These are phyloP conservation scores for Moricandia arvensis DNA, from an alignment of 345 rosid species.

Conservation along the genomic window DNA sequence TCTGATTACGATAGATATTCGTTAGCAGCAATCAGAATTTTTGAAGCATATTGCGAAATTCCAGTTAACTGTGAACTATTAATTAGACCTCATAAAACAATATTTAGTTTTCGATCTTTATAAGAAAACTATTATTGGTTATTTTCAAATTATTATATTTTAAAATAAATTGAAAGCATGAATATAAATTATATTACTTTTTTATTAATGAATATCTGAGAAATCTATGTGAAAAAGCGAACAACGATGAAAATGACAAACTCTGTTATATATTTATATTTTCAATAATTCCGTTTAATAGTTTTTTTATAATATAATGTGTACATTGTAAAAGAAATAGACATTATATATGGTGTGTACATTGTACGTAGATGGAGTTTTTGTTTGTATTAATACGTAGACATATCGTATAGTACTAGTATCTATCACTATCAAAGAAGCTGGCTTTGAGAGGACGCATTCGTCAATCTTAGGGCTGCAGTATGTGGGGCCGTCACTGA, in stretches of 20 bases:
- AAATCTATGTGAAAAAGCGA: no score
- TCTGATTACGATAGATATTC: slow-evolving; percentile 5
- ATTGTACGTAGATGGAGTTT: slow-evolving; percentile 2
- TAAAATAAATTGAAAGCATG: no score
- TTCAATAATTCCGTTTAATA: neutral
- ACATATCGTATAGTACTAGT: neutral
- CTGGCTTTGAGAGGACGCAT: slow-evolving; percentile 31
- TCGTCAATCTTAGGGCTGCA: slow-evolving; percentile 33
- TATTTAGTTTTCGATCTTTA: no score
- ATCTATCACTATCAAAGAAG: slow-evolving; percentile 40
- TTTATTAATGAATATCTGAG: no score
- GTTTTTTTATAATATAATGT: neutral
- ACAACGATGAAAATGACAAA: neutral
- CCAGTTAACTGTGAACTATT: neutral
- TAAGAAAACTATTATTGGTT: no score
- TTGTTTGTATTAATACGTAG: neutral
- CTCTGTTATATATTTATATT: neutral
- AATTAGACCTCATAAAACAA: no score
- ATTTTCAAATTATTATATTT: no score
- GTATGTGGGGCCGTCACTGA: neutral
- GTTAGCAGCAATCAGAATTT: neutral
- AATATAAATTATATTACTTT: no score
- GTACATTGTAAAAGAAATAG: no score
- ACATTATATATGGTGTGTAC: neutral
- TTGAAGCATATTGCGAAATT: neutral